phyloP scores from a whole-genome alignment of 1,284 basidiomycete species.

The Malassezia cuniculi region DNA sequence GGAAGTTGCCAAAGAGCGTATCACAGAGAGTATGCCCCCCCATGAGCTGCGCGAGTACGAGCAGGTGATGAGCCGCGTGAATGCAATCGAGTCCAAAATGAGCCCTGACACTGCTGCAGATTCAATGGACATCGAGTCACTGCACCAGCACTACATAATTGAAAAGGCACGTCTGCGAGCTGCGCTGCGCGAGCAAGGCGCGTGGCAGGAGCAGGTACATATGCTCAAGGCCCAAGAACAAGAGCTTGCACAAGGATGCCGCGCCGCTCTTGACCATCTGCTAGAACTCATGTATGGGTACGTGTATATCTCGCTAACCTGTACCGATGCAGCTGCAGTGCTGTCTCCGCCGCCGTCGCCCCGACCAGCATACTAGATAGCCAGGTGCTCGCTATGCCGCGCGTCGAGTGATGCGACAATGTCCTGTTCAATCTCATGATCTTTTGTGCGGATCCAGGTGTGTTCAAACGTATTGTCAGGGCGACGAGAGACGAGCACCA shows the following conservation, averaged over 20 bases:
- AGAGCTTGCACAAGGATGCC: constrained; percentile 11
- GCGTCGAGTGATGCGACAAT: constrained; percentile 64
- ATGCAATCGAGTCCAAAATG: background rate
- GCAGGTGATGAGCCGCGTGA: constrained; percentile 11
- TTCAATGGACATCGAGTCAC: too few relatives aligned
- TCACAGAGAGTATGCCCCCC: constrained; percentile 14
- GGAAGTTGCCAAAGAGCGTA: background rate
- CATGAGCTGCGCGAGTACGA: constrained; percentile 29
- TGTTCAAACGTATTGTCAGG: constrained; percentile 46
- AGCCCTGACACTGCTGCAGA: too few relatives aligned
- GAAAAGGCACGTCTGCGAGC: constrained; percentile 35
- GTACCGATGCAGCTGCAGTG: constrained; percentile 26
- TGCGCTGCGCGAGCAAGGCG: constrained; percentile 17
- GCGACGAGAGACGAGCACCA: constrained; percentile 60
- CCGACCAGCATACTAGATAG: too few relatives aligned
- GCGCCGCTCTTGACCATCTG: constrained; percentile 20
- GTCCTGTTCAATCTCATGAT: constrained; percentile 70
- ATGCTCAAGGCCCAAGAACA: constrained; percentile 14
- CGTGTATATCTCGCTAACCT: background rate
- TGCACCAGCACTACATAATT: constrained; percentile 26
- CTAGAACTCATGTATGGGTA: constrained; percentile 18
- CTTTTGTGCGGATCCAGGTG: constrained; percentile 55
- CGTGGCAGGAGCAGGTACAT: constrained; percentile 14
- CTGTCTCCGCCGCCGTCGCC: constrained; percentile 26
- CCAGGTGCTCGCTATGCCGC: constrained; percentile 61